These are phyloP conservation scores for Yarrowia deformans DNA, from an alignment of 805 yeast species.

Conservation along the genomic window DNA sequence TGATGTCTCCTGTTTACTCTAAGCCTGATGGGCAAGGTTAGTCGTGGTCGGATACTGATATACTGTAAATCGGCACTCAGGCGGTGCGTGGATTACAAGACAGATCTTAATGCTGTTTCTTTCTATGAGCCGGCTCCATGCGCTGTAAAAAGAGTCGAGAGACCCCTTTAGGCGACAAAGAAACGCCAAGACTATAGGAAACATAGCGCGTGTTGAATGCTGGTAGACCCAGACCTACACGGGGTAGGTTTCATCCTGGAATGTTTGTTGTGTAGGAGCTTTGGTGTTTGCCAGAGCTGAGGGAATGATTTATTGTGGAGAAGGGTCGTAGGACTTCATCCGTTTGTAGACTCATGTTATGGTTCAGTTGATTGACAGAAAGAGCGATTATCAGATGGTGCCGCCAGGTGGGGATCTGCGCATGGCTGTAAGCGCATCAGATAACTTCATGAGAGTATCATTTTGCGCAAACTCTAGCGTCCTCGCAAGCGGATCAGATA, in stretches of 20 bases:
- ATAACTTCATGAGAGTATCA: not conserved
- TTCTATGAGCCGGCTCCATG: not conserved
- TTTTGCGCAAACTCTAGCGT: not conserved
- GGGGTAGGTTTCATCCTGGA: constrained; percentile 18
- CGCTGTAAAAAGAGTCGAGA: not conserved
- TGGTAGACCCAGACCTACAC: constrained; percentile 12
- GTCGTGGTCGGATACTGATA: no score
- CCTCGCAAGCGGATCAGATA: constrained; percentile 5
- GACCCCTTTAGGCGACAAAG: not conserved
- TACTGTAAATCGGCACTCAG: no score
- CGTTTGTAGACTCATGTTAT: no score
- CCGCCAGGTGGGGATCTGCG: not conserved
- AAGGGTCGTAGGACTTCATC: no score
- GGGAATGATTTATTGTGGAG: not conserved
- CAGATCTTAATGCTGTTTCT: no score
- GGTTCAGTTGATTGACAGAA: no score
- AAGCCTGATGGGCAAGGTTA: no score
- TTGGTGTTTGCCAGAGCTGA: not conserved
- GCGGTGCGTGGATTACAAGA: no score
- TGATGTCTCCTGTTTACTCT: no score
- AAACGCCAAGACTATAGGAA: constrained; percentile 7
- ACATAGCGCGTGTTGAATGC: not conserved
- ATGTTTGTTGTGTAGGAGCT: not conserved
- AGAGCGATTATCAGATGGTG: no score
- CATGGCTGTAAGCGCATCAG: constrained; percentile 8